Conservation (phyloP, 495 filamentous ascomycete genomes). For the Staphylotrichum tortipilum region DNA sequence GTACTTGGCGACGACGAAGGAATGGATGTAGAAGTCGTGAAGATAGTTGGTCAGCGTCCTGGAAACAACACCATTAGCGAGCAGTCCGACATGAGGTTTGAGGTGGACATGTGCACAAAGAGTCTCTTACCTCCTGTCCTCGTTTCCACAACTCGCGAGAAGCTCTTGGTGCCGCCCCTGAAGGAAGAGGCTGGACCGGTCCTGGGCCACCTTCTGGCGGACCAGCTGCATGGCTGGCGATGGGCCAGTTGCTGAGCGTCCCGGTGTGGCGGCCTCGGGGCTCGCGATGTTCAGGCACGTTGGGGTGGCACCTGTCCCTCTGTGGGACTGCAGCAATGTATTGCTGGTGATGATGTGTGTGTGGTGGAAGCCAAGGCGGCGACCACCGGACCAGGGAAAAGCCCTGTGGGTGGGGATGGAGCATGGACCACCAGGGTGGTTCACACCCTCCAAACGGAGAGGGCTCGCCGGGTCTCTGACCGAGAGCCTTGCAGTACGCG, state of each 20-base stretch:
- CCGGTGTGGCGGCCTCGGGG: background rate
- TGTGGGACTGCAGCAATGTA: too few relatives aligned
- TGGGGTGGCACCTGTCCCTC: slow-evolving; percentile 4
- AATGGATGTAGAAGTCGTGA: slow-evolving; percentile 36
- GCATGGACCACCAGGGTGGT: too few relatives aligned
- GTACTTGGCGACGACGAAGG: slow-evolving; percentile 35
- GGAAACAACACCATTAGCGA: too few relatives aligned
- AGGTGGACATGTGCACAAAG: too few relatives aligned
- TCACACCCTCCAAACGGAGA: slow-evolving; percentile 11
- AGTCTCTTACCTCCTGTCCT: slow-evolving; percentile 1
- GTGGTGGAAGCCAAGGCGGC: too few relatives aligned
- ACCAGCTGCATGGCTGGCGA: slow-evolving; percentile 23
- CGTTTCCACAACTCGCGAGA: slow-evolving; percentile 8
- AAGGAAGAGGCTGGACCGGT: slow-evolving; percentile 27
- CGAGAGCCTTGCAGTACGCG: slow-evolving; percentile 6
- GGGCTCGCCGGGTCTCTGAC: background rate
- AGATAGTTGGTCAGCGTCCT: slow-evolving; percentile 8
- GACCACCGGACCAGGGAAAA: too few relatives aligned
- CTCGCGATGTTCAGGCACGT: background rate
- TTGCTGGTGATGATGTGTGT: too few relatives aligned
- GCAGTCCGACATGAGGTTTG: too few relatives aligned
- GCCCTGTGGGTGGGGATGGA: too few relatives aligned
- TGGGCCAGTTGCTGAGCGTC: background rate
- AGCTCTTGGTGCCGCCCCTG: slow-evolving; percentile 25
- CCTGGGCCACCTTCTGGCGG: slow-evolving; percentile 19